Evolutionary conservation across 768 basidiomycete species (phyloP), one percentile per base, ranked within the genome.

Genomic region (Trametes meyenii): DNA sequence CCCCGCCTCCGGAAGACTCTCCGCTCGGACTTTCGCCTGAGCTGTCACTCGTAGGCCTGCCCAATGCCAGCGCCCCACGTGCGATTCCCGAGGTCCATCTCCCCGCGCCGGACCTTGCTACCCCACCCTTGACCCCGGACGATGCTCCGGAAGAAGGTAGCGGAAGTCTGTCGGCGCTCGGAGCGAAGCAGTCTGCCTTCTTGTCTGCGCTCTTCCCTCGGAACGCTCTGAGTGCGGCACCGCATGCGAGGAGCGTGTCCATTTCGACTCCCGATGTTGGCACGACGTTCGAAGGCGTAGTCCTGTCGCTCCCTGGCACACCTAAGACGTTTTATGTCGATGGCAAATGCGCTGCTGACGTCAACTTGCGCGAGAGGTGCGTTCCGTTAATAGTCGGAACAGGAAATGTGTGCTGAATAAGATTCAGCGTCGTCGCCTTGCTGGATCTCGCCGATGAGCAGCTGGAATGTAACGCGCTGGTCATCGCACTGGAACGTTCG

Each of bases 371-470:
- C 65, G 92, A 94, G 80, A 92, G 92, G 91, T 92, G 67, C 43
- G 75, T 71, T 58, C 52, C 58, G 55, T 63, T 50, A 50, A 23
- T 5, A n/a, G 50, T 17, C 44, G 42, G 52, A 50, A 36, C 36
- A 53, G 19, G 39, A 29, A 19, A 42, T 52, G 45, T 38, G 59
- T 50, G 24, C 38, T 63, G 53, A 65, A 60, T n/a, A 44, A 58
- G 39, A 45, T 62, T 2, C 66, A 94, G 90, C 71, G 87, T 95
- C 68, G 90, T 94, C 35, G 91, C 91, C 46, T 81, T 96, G 44
- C 79, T 96, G 68, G 94, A 96, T 70, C 80, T 94, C 35, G 93
- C 94, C 55, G 91, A 92, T 73, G 94, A 95, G 74, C 86, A 83
- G 58, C 80, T 96, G 44, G 81, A 81, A 67, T 94, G 92, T 74